Conservation (phyloP, 176 grass and related monocot genomes). For the Thinopyrum elongatum region DNA sequence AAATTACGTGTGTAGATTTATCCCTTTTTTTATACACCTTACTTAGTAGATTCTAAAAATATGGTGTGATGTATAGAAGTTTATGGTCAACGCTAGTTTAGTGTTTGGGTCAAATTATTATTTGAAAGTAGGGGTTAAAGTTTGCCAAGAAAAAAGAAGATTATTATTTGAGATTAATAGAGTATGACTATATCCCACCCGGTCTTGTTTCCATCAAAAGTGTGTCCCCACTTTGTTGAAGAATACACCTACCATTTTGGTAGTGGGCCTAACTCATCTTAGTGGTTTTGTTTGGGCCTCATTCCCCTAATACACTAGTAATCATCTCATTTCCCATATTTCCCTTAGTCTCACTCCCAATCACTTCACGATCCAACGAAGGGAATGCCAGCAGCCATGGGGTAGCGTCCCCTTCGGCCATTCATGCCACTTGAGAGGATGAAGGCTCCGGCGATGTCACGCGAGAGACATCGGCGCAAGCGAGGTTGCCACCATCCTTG, state of each 20-base stretch:
- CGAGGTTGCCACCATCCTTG: too few species aligned
- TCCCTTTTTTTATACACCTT: too few species aligned
- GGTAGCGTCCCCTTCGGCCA: too few species aligned
- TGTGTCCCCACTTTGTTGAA: too few species aligned
- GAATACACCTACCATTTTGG: neutral
- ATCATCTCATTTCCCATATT: neutral
- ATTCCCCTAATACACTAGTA: neutral
- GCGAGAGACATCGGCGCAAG: too few species aligned
- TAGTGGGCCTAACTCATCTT: neutral
- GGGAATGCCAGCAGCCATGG: too few species aligned
- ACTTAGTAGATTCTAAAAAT: neutral
- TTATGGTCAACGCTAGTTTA: neutral
- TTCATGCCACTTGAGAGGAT: too few species aligned
- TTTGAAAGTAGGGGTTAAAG: neutral
- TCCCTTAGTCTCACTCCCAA: neutral
- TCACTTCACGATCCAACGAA: neutral
- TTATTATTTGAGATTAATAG: neutral
- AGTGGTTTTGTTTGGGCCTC: neutral
- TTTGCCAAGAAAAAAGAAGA: neutral
- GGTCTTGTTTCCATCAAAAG: neutral
- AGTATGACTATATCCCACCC: neutral
- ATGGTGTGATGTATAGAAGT: neutral
- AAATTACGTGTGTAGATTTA: neutral
- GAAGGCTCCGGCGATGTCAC: too few species aligned
- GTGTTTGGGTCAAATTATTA: neutral